Conservation (phyloP, 306 rosid genomes). For the Casuarina equisetifolia region DNA sequence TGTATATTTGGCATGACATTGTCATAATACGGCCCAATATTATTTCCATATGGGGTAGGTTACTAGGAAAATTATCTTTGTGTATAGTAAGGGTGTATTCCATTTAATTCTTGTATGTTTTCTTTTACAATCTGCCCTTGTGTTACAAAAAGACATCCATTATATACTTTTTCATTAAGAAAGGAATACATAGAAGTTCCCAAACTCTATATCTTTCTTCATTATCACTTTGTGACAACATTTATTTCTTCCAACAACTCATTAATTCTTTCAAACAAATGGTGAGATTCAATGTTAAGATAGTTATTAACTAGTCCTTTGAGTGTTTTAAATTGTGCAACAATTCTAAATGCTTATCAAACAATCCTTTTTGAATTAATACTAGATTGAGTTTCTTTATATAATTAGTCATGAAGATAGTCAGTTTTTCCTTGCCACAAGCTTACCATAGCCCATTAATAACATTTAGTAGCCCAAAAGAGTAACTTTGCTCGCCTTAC, state of each 20-base stretch:
- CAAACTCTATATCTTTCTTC: too few species aligned
- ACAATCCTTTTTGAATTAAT: slow-evolving; percentile 76
- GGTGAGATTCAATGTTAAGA: slow-evolving; percentile 46
- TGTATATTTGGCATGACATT: too few species aligned
- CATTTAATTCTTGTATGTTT: too few species aligned
- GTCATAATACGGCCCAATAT: too few species aligned
- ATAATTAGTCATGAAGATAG: slow-evolving; percentile 77
- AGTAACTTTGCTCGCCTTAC: slow-evolving; percentile 47
- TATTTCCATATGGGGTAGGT: too few species aligned
- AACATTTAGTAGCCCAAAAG: slow-evolving; percentile 72
- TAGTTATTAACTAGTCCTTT: slow-evolving; percentile 65
- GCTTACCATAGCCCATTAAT: slow-evolving; percentile 90
- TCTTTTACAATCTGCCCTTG: too few species aligned
- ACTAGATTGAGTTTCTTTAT: slow-evolving; percentile 83
- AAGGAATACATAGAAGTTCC: too few species aligned
- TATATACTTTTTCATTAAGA: too few species aligned
- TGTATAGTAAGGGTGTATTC: too few species aligned
- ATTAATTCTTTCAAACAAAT: slow-evolving; percentile 34
- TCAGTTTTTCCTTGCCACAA: slow-evolving; percentile 67
- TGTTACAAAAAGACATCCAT: too few species aligned
- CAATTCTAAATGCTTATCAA: slow-evolving; percentile 80
- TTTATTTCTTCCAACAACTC: slow-evolving; percentile 21
- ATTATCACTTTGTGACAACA: too few species aligned
- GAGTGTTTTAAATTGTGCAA: slow-evolving; percentile 65
- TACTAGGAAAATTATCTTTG: too few species aligned